These are phyloP conservation scores for Apiotrichum mycotoxinovorans DNA, from an alignment of 1,284 basidiomycete species.

Conservation along the genomic window DNA sequence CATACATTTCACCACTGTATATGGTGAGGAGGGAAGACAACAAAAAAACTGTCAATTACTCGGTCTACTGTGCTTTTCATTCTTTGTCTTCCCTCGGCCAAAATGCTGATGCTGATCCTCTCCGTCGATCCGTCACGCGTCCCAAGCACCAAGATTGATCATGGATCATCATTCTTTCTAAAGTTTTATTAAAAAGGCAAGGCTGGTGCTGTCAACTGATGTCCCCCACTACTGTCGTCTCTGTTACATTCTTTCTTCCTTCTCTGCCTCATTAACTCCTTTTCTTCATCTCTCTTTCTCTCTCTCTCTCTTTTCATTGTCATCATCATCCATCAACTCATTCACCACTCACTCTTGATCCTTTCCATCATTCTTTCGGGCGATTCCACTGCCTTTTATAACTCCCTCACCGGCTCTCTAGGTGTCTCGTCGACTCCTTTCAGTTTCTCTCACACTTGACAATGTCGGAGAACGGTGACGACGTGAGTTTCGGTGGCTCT, in stretches of 20 bases:
- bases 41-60: neutral
- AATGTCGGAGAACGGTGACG: conserved; percentile 37
- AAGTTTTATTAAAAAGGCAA: no score
- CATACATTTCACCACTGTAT: no score
- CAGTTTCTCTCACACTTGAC: neutral
- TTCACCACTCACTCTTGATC: neutral
- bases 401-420: no score
- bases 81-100: no score
- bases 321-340: neutral
- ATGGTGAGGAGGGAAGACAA: neutral
- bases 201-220: no score
- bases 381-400: neutral
- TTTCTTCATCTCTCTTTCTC: neutral
- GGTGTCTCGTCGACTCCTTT: neutral
- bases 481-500: conserved; percentile 21
- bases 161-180: no score
- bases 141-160: no score
- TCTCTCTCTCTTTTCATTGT: neutral
- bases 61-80: no score
- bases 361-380: neutral
- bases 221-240: neutral
- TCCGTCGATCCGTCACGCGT: no score
- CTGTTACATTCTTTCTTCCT: neutral
- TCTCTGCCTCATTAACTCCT: neutral
- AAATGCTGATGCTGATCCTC: no score